These are phyloP conservation scores for Wickerhamomyces chaumierensis DNA, from an alignment of 805 yeast species.

Conservation along the genomic window DNA sequence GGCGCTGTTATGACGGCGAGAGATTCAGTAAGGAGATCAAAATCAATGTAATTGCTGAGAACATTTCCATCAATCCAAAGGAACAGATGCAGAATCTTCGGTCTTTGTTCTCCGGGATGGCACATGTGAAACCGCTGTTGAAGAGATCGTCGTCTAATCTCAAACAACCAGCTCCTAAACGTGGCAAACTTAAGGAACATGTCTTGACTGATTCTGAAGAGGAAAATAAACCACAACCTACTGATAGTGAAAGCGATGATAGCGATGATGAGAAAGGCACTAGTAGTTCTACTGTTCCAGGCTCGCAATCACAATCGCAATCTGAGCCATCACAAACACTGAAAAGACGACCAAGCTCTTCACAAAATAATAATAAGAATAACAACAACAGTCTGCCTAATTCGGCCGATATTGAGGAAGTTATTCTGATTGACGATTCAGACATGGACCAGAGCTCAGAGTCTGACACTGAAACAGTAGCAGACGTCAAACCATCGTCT, in stretches of 20 bases:
- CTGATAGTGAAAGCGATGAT: slow-evolving; percentile 1
- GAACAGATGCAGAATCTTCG: not conserved
- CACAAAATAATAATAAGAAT: no score
- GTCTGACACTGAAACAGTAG: not conserved
- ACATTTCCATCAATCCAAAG: not conserved
- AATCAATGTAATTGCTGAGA: not conserved
- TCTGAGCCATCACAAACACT: no score
- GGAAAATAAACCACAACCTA: not conserved
- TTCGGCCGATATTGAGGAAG: not conserved
- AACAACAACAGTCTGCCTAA: no score
- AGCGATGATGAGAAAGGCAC: slow-evolving; percentile 8
- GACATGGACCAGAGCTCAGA: not conserved
- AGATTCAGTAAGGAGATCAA: not conserved
- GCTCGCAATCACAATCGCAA: no score
- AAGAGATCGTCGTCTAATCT: not conserved
- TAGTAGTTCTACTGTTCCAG: no score
- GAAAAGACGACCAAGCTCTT: no score
- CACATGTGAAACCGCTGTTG: no score
- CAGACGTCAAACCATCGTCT: no score
- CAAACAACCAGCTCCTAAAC: not conserved
- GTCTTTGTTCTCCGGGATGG: not conserved
- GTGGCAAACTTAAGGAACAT: slow-evolving; percentile 3
- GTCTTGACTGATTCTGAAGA: slow-evolving; percentile 3
- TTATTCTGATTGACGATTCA: not conserved
- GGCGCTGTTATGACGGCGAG: not conserved